Percentiles rank a stretch among this genome's conserved stretches.
These are phyloP conservation scores for Lepidopterella palustris DNA, from an alignment of 495 filamentous ascomycete genomes.

Conservation along the genomic window DNA sequence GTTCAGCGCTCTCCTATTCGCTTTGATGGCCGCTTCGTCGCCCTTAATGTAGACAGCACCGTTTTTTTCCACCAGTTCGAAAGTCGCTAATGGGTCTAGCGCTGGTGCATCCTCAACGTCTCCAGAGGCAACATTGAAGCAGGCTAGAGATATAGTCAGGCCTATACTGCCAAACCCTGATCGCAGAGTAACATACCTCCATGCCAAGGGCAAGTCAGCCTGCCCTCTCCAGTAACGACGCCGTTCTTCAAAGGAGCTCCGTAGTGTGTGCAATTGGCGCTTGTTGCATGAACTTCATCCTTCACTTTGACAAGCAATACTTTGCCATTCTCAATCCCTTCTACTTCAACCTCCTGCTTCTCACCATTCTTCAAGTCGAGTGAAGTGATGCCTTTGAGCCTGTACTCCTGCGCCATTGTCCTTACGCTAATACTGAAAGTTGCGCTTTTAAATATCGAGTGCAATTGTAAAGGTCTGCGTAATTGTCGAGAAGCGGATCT, in stretches of 20 bases:
- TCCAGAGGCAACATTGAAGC: slow-evolving; percentile 82
- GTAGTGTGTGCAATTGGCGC: slow-evolving; percentile 90
- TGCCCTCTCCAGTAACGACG: slow-evolving; percentile 71
- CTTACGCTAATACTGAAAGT: slow-evolving; percentile 27
- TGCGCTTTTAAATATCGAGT: slow-evolving; percentile 3
- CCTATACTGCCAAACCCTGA: neutral
- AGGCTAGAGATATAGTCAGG: slow-evolving; percentile 50
- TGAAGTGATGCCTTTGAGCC: slow-evolving; percentile 70
- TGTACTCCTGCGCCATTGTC: slow-evolving; percentile 68
- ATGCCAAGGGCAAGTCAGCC: slow-evolving; percentile 92
- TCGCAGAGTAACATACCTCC: slow-evolving; percentile 53
- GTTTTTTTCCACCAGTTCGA: slow-evolving; percentile 70
- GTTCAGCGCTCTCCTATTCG: slow-evolving; percentile 62
- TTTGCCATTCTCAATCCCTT: slow-evolving; percentile 79
- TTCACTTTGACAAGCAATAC: slow-evolving; percentile 74
- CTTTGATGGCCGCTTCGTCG: slow-evolving; percentile 72
- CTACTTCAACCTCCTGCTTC: slow-evolving; percentile 83
- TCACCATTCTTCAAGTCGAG: slow-evolving; percentile 68
- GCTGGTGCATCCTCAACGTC: slow-evolving; percentile 94
- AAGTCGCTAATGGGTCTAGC: slow-evolving; percentile 71
- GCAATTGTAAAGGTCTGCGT: neutral
- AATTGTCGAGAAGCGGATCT: neutral
- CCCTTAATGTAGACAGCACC: slow-evolving; percentile 79
- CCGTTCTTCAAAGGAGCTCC: slow-evolving; percentile 82
- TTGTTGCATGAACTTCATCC: slow-evolving; percentile 68